Base-by-base conservation (phyloP, 768 basidiomycete genomes). In the Porpolomopsis calyptriformis region DNA sequence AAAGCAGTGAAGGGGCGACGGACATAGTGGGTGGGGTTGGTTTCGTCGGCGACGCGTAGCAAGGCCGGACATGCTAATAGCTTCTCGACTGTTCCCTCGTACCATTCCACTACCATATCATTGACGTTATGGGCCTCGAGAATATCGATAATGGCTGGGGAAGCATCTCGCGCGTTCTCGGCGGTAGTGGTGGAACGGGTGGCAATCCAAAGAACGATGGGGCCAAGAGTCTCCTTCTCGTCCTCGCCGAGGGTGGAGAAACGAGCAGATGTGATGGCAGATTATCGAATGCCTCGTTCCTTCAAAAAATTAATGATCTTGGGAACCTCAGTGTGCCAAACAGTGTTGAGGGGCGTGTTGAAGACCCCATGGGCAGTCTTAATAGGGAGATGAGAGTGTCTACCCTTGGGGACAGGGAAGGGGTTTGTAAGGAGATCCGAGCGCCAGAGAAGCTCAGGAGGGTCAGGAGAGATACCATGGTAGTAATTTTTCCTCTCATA, bases 191-290 rank as follows among this genome's bases (percentile, higher is more conserved):
- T 59, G 43, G 66, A 65, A 56, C 36, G 55, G 52, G 58, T 52
- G 1, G 53, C 57, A 47, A 70, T 64, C 67, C 69, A 71, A 2
- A 71, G 48, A 2, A 68, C 62, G 51, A 67, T 46, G 2, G 66
- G 68, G 29, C 68, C 60, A 5, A 64, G 29, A 52, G 43, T 59
- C n/a, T 55, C 59, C 45, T 57, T 45, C 47, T 33, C 37, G 33
- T 26, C 52, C 11, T 53, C 50, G 6, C 46, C 45, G 25, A 29
- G 36, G 37, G 47, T 54, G 12, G 36, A 44, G 53, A 54, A 58
- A 22, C 55, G 57, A 52, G 41, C 51, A 29, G 55, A 46, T 39
- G 61, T 49, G 11, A 69, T 35, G 10, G 62, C 52, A 1, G 66
- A 64, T 51, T 59, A 63, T 33, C 43, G 18, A 42, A 59, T 7